phyloP scores from a whole-genome alignment of 305 asterid species.

The Ilex paraguariensis region DNA sequence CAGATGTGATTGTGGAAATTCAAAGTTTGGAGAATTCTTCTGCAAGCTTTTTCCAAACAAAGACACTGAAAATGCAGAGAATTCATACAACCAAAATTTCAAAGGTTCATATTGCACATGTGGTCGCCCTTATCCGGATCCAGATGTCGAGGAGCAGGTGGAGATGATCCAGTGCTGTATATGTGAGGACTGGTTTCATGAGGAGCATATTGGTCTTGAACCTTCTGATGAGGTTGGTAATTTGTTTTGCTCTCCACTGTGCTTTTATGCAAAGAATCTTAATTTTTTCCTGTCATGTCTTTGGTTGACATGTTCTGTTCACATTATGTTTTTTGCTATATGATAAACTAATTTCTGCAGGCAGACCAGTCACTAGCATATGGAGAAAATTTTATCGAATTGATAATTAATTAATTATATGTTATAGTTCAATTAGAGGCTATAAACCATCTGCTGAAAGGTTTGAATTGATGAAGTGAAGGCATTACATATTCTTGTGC shows the following conservation, averaged over 20 bases:
- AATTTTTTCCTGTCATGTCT: slow-evolving; percentile 2
- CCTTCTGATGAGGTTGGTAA: slow-evolving; percentile 59
- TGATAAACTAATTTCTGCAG: too few species aligned
- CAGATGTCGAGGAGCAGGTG: slow-evolving; percentile 81
- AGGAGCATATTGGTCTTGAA: slow-evolving; percentile 81
- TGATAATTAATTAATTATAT: too few species aligned
- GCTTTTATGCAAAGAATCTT: neutral
- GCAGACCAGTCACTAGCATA: too few species aligned
- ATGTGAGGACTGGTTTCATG: slow-evolving; percentile 99
- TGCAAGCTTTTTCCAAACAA: slow-evolving; percentile 87
- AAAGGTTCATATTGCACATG: slow-evolving; percentile 94
- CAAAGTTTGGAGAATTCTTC: slow-evolving; percentile 80
- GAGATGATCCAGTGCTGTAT: slow-evolving; percentile 96
- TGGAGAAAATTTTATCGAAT: too few species aligned
- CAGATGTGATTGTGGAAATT: slow-evolving; percentile 98
- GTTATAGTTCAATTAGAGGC: too few species aligned
- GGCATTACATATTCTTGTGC: too few species aligned
- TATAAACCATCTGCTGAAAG: too few species aligned
- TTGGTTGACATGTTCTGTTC: too few species aligned
- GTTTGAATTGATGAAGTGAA: too few species aligned
- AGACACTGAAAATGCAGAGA: slow-evolving; percentile 65
- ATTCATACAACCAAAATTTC: slow-evolving; percentile 74
- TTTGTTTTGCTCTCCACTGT: slow-evolving; percentile 2
- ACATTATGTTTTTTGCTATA: too few species aligned
- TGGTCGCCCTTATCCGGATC: slow-evolving; percentile 90